A percentile compares a stretch with the other conserved stretches of the same genome.
phyloP scores from a whole-genome alignment of 345 rosid species.

The Heritiera littoralis region DNA sequence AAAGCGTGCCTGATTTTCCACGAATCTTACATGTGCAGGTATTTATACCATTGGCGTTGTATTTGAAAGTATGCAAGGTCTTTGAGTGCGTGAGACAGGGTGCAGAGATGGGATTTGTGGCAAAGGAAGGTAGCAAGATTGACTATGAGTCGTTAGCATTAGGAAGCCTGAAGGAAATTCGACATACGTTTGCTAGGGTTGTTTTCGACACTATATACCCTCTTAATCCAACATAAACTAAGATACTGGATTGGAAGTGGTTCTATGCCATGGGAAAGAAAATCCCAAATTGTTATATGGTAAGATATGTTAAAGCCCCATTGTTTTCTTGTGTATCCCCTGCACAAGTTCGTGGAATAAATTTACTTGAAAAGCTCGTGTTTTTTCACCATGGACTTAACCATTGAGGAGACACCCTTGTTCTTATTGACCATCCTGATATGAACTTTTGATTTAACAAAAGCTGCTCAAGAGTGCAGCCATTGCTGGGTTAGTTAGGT shows the following conservation, averaged over 20 bases:
- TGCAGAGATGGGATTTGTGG: slow-evolving; percentile 35
- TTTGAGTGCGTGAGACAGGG: slow-evolving; percentile 60
- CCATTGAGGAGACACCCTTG: not conserved
- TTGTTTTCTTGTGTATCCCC: slow-evolving; percentile 7
- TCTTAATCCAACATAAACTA: slow-evolving; percentile 21
- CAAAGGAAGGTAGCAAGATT: slow-evolving; percentile 60
- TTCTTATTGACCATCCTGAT: not conserved
- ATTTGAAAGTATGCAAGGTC: slow-evolving; percentile 44
- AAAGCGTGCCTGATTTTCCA: not conserved
- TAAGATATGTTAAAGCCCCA: not conserved
- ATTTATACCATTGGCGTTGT: slow-evolving; percentile 56
- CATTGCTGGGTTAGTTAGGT: too few species aligned
- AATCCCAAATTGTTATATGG: not conserved
- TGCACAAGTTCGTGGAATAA: not conserved
- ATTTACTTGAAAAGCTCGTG: not conserved
- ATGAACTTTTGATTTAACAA: not conserved
- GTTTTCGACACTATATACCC: slow-evolving; percentile 87
- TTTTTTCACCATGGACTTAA: not conserved
- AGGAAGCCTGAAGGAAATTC: slow-evolving; percentile 55
- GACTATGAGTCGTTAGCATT: slow-evolving; percentile 50
- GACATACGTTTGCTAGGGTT: slow-evolving; percentile 78
- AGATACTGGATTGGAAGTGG: not conserved
- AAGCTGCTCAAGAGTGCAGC: not conserved
- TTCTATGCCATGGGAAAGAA: not conserved
- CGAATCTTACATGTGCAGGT: slow-evolving; percentile 45